Evolutionary conservation across 2,329 filamentous ascomycete genomes (phyloP), one percentile per base, ranked within the genome.

Genomic region (Aspergillus unguis): DNA sequence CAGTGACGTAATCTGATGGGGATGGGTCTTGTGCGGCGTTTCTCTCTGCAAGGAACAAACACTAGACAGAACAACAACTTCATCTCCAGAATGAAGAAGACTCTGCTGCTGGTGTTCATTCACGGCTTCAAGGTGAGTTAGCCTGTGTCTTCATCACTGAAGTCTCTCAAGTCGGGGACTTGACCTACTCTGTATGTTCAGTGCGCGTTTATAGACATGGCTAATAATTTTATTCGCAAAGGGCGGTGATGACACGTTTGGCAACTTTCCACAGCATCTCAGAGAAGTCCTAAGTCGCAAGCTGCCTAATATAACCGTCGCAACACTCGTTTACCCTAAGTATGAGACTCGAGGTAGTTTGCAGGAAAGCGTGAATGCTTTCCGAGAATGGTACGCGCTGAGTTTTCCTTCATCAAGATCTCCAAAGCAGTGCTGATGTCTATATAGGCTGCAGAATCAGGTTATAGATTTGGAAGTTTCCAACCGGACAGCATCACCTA

Each of bases 391-490:
- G 76, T 77, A 62, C 44, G 65, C 60, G 25, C 5, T 52, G 8
- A 8, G 2, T 11, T 17, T 44, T n/a, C 6, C 8, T 29, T n/a
- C 6, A 25, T 32, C 29, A 17, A 23, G 8, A n/a, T 5, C 8
- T 11, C 8, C 4, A 25, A 9, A 26, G 35, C 7, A 27, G 25
- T 6, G 25, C 32, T 48, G 27, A 38, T 29, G 23, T 44, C 1
- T 26, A 31, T 50, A 6, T 38, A 90, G 87, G 90, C 83, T 97
- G 11, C 85, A 92, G 60, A 87, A 96, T 67, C 89, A 89, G 63
- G 89, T 97, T 62, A 96, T 97, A 63, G 94, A 97, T 70, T 78
- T 96, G 64, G 92, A 99, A 73, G 92, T 96, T 52, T 85, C 81
- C 28, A 87, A 88, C 61, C 80, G 80, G 42, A 92, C 90, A 0